Percentiles rank a stretch among this genome's conserved stretches.
Evolutionary conservation across 1,284 basidiomycete genomes (phyloP).

Genomic region (Ustilago esculenta): DNA sequence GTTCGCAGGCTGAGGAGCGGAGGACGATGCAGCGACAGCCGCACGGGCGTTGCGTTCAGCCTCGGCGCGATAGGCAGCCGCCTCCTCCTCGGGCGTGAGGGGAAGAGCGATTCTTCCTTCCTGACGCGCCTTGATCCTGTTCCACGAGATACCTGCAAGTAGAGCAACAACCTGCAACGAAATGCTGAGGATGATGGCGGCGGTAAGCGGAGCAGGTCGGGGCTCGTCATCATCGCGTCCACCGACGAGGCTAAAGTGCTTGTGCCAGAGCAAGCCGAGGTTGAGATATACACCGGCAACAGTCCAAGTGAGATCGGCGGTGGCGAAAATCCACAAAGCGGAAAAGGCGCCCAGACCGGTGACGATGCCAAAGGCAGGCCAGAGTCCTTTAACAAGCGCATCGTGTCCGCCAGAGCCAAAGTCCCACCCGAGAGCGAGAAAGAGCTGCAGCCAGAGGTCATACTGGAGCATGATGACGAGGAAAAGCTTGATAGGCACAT

Average conservation of each 20-base stretch:
- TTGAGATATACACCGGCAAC: constrained; percentile 54
- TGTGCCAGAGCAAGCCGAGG: constrained; percentile 53
- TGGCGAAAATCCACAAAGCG: constrained; percentile 60
- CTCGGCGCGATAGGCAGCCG: constrained; percentile 35
- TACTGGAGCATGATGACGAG: constrained; percentile 70
- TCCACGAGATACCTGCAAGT: constrained; percentile 51
- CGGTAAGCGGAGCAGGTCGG: constrained; percentile 50
- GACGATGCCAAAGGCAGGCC: constrained; percentile 55
- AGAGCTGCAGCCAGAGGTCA: constrained; percentile 70
- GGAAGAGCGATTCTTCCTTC: constrained; percentile 54
- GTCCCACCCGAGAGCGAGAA: constrained; percentile 70
- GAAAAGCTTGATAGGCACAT: constrained; percentile 70
- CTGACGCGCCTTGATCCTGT: constrained; percentile 43
- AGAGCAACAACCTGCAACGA: constrained; percentile 46
- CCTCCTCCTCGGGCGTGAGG: constrained; percentile 45
- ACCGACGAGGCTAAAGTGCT: constrained; percentile 42
- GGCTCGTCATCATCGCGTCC: constrained; percentile 37
- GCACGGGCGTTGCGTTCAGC: constrained; percentile 29
- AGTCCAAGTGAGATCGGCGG: constrained; percentile 55
- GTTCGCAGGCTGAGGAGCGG: not conserved
- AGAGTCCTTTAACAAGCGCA: constrained; percentile 42
- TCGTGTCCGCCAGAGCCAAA: constrained; percentile 34
- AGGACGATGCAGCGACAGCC: constrained; percentile 13
- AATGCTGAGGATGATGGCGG: constrained; percentile 52
- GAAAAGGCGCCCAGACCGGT: constrained; percentile 45